Conservation (phyloP, 345 rosid genomes). For the Moringa oleifera region DNA sequence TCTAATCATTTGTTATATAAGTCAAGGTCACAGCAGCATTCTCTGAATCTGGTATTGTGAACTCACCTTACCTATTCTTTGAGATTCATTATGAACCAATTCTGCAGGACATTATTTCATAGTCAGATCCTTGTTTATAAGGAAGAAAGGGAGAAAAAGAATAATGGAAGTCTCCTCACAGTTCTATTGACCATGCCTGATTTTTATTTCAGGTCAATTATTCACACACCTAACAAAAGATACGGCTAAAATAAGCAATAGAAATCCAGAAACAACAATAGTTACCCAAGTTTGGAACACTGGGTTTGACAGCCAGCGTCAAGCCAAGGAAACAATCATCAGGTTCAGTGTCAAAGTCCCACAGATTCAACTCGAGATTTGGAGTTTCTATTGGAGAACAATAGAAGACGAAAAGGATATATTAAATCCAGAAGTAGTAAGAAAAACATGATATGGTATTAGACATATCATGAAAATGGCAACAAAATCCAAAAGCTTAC, state of each 20-base stretch:
- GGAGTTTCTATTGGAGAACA: constrained; percentile 55
- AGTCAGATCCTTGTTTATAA: constrained; percentile 4
- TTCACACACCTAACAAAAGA: not conserved
- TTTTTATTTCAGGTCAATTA: not conserved
- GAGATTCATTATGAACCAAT: constrained; percentile 51
- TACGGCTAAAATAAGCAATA: not conserved
- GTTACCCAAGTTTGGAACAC: constrained; percentile 65
- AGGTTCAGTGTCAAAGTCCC: constrained; percentile 77
- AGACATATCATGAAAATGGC: not conserved
- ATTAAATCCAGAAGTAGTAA: constrained; percentile 2
- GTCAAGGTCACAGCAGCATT: not conserved
- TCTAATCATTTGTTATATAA: not conserved
- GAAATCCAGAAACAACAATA: constrained; percentile 4
- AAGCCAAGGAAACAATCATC: constrained; percentile 93
- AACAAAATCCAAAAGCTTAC: constrained; percentile 33
- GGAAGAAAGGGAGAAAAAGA: not conserved
- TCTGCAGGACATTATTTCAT: constrained; percentile 34
- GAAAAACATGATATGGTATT: not conserved
- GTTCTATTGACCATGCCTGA: too few relatives aligned
- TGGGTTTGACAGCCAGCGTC: constrained; percentile 85
- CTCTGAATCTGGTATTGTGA: not conserved
- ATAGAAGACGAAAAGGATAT: constrained; percentile 3
- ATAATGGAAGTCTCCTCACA: too few relatives aligned
- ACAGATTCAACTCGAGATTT: constrained; percentile 88
- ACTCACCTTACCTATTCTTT: constrained; percentile 58